phyloP scores from a whole-genome alignment of 2,329 filamentous ascomycete genomes.

The Penicillium griseofulvum region DNA sequence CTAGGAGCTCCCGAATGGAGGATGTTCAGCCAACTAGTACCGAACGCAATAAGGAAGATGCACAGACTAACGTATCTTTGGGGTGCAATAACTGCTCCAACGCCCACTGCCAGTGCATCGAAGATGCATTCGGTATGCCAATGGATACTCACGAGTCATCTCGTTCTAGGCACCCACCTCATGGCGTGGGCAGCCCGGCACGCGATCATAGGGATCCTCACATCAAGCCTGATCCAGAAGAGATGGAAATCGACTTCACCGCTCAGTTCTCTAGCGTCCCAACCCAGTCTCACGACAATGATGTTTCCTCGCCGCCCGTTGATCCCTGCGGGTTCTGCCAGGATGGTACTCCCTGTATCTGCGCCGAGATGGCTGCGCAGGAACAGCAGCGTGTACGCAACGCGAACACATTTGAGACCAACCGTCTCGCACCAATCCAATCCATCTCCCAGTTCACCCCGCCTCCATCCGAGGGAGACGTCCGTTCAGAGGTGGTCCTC shows the following conservation, averaged over 20 bases:
- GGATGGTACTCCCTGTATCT: constrained; percentile 78
- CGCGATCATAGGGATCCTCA: constrained; percentile 52
- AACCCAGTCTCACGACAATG: constrained; percentile 18
- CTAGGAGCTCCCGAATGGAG: constrained; percentile 22
- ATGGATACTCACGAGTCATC: constrained; percentile 40
- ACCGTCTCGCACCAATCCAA: constrained; percentile 46
- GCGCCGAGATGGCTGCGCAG: constrained; percentile 62
- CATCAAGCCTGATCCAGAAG: constrained; percentile 47
- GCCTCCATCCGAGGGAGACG: constrained; percentile 57
- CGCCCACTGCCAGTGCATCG: constrained; percentile 61
- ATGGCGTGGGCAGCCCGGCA: constrained; percentile 46
- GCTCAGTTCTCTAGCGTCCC: constrained; percentile 56
- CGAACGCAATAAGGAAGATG: constrained; percentile 22
- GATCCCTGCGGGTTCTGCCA: constrained; percentile 81
- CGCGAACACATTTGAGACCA: constrained; percentile 40
- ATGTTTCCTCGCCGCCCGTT: constrained; percentile 43
- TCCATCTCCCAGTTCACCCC: constrained; percentile 51
- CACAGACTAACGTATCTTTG: constrained; percentile 42
- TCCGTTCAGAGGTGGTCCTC: constrained; percentile 52
- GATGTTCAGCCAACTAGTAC: constrained; percentile 13
- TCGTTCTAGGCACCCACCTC: constrained; percentile 37
- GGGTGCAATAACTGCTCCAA: constrained; percentile 67
- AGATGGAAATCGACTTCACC: constrained; percentile 73
- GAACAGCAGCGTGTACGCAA: constrained; percentile 45
- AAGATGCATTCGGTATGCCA: constrained; percentile 52